Evolutionary conservation across 495 filamentous ascomycete species (phyloP), one percentile per base, ranked within the genome.

Genomic region (Gamarada debralockiae): DNA sequence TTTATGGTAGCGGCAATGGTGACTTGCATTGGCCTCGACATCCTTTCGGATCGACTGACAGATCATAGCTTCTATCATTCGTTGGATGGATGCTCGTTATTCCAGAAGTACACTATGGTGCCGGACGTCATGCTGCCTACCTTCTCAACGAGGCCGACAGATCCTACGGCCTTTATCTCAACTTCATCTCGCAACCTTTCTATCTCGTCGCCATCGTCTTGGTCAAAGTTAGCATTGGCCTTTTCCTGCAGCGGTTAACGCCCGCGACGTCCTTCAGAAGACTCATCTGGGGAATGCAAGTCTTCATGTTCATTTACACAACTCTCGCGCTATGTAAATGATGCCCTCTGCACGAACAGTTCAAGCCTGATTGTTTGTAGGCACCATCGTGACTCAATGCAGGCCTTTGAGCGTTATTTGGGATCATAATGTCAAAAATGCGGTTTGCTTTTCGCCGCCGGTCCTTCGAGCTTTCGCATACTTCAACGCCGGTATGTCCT

Each of bases 201-300:
- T 73, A 65, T 38, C 59, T 75, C 6, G 66, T 66, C 55, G 67
- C 57, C 0, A 70, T 77, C 27, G 64, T 66, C 12, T 42, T 73
- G 17, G 70, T 72, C 21, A 79, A 79, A 56, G 49, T 75, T 37
- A 71, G 70, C 33, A 68, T 77, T 45, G 73, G 71, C 2, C 52
- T 77, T 17, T 75, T 76, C 51, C 54, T 78, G 20, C 41, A 76
- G 42, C 69, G 74, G 1, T 65, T 77, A 39, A 64, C 69, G 15
- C 52, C 62, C 5, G 60, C 55, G 1, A 57, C 58, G 39, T 49
- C 56, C 5, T 74, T 50, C 70, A 58, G 74, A 55, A 68, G 71
- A n/a, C 56, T 75, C 8, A 63, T 73, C n/a, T n/a, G n/a, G n/a
- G n/a, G n/a, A n/a, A n/a, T n/a, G n/a, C n/a, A n/a, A n/a, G n/a